Evolutionary conservation across 2,329 filamentous ascomycete genomes (phyloP).

Genomic region (Delphinella strobiligena): DNA sequence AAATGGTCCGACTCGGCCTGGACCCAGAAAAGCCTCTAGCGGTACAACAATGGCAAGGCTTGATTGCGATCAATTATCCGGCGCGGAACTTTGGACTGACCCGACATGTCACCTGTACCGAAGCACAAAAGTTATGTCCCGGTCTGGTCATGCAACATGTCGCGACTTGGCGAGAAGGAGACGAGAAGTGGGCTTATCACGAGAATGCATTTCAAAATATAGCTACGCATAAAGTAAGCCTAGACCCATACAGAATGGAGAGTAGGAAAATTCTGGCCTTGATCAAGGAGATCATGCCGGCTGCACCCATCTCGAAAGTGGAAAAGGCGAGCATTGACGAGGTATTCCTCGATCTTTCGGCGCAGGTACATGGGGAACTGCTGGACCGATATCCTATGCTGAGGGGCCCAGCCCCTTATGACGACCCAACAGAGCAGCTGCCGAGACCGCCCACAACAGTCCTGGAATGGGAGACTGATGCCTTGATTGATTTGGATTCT

Average conservation of each 20-base stretch:
- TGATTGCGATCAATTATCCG: slow-evolving; percentile 95
- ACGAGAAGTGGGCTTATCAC: slow-evolving; percentile 83
- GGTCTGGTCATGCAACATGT: slow-evolving; percentile 81
- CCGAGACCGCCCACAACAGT: slow-evolving; percentile 62
- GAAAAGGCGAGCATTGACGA: slow-evolving; percentile 96
- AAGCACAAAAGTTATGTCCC: slow-evolving; percentile 80
- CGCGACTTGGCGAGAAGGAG: slow-evolving; percentile 85
- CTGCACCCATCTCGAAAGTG: slow-evolving; percentile 52
- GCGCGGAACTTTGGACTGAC: slow-evolving; percentile 70
- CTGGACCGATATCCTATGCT: slow-evolving; percentile 69
- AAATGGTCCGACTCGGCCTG: slow-evolving; percentile 73
- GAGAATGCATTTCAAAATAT: slow-evolving; percentile 70
- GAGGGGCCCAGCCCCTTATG: slow-evolving; percentile 52
- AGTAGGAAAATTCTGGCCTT: slow-evolving; percentile 68
- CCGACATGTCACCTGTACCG: slow-evolving; percentile 64
- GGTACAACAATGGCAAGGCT: slow-evolving; percentile 87
- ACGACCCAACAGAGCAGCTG: slow-evolving; percentile 58
- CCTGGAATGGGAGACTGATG: slow-evolving; percentile 73
- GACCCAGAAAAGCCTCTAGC: slow-evolving; percentile 70
- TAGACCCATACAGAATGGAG: slow-evolving; percentile 82
- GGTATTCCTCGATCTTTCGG: slow-evolving; percentile 84
- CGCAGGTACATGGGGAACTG: slow-evolving; percentile 65
- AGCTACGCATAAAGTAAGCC: slow-evolving; percentile 78
- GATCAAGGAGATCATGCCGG: slow-evolving; percentile 63
- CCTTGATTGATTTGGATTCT: slow-evolving; percentile 65